Base-by-base conservation (phyloP, 1,284 basidiomycete genomes). In the Phellopilus nigrolimitatus region DNA sequence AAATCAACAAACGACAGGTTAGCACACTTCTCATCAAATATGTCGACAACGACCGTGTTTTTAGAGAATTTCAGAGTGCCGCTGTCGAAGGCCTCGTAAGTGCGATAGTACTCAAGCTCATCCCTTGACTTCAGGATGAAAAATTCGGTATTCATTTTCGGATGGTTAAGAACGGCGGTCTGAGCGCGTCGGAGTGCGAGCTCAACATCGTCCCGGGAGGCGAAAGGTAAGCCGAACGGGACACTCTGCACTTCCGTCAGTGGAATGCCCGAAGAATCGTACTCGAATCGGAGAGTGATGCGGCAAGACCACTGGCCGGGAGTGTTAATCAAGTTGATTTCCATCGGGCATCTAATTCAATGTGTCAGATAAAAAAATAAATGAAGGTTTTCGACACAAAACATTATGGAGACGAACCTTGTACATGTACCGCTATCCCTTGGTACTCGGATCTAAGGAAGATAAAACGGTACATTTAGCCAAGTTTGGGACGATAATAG, bases 1-100 rank as follows among this genome's bases (percentile, higher is more conserved):
- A 81, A 61, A 59, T 81, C 78, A 3, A 79, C 68, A 51, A 81
- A 81, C 0, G 71, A 71, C 15, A 80, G 62, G 53, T 79, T 74
- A 0, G 73, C 71, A 0, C 71, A 65, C 0, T 67, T 62, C 0
- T 72, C 74, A 49, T 64, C 66, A 7, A 54, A 45, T 15, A 69
- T 64, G 31, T 65, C 61, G 6, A 68, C 56, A 3, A 60, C 56
- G 21, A 69, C 62, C 7, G 57, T 51, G 38, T 62, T 60, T 43
- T 51, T 57, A 0, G 63, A 62, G 51, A 68, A 66, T 27, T 51
- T 55, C 12, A 53, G 45, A 13, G 60, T 57, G 4, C 49, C 27
- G 6, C 31, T 30, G 39, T 57, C 55, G 42, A 47, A 12, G 19
- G 27, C 43, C 56, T 55, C 3, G 43, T 53, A 8, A 53, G 43